These are phyloP conservation scores for Aspergillus arachidicola DNA, from an alignment of 2,329 filamentous ascomycete species.

Conservation along the genomic window DNA sequence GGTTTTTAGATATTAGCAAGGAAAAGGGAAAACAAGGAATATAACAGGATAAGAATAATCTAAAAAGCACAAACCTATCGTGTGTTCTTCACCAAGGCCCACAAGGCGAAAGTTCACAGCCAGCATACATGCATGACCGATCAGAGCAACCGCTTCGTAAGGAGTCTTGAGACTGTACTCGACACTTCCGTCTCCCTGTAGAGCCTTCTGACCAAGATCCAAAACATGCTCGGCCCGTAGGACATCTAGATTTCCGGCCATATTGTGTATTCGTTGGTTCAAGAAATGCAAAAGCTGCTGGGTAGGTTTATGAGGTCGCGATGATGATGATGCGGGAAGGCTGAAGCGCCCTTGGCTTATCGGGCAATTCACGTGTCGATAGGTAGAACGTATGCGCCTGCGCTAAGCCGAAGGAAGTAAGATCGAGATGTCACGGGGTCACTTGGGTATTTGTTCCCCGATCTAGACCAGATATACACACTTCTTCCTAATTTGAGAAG, in stretches of 20 bases:
- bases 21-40: not conserved
- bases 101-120: conserved; percentile 78
- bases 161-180: conserved; percentile 45
- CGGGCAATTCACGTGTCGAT: not conserved
- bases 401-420: not conserved
- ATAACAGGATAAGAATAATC: not conserved
- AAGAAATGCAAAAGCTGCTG: not conserved
- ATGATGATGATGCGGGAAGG: not conserved
- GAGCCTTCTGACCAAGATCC: conserved; percentile 33
- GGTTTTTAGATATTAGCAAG: not conserved
- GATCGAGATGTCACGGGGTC: not conserved
- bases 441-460: no score
- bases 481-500: no score
- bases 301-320: not conserved
- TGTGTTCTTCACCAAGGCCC: conserved; percentile 82
- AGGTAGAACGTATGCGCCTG: not conserved
- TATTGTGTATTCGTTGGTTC: conserved; percentile 1
- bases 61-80: conserved; percentile 56
- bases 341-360: conserved; percentile 2
- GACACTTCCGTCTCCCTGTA: conserved; percentile 29
- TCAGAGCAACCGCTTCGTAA: conserved; percentile 81
- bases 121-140: conserved; percentile 80
- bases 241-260: conserved; percentile 26
- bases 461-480: no score
- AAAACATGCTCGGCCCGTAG: conserved; percentile 34